Conservation (phyloP, 805 yeast genomes). For the Brettanomyces anomalus region DNA sequence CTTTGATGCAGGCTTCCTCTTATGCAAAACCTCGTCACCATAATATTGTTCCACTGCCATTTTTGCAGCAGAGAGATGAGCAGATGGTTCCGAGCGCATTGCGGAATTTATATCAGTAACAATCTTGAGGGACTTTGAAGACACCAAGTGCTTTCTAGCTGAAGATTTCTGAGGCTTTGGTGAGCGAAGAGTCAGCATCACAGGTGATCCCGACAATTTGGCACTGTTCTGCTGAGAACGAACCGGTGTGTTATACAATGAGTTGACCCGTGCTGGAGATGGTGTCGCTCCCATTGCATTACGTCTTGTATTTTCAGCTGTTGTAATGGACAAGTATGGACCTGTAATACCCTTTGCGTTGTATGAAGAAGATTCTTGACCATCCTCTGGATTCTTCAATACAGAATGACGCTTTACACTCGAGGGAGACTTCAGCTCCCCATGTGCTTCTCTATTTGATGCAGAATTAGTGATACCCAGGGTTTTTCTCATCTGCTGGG, state of each 20-base stretch:
- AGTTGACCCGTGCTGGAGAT: not conserved
- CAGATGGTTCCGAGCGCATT: constrained; percentile 2
- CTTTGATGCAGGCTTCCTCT: not conserved
- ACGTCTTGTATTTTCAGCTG: constrained; percentile 71
- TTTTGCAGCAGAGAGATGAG: constrained; percentile 25
- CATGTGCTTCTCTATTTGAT: not conserved
- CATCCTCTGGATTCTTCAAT: constrained; percentile 28
- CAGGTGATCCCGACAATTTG: not conserved
- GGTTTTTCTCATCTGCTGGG: constrained; percentile 2
- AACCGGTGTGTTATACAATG: not conserved
- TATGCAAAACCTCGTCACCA: constrained; percentile 6
- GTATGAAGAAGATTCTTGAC: constrained; percentile 11
- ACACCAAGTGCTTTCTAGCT: not conserved
- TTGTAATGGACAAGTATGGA: constrained; percentile 59
- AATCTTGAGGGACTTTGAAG: not conserved
- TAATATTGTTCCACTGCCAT: constrained; percentile 19
- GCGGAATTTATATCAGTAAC: not conserved
- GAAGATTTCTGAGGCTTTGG: not conserved
- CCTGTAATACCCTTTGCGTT: constrained; percentile 40
- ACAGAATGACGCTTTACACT: constrained; percentile 30
- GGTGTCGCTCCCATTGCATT: constrained; percentile 50
- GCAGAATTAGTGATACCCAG: not conserved
- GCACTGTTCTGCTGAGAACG: not conserved
- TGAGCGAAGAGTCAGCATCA: not conserved
- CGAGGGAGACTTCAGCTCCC: not conserved